These are phyloP conservation scores for Leishmania arabica DNA, from an alignment of 208 protist genomes.

Conservation along the genomic window DNA sequence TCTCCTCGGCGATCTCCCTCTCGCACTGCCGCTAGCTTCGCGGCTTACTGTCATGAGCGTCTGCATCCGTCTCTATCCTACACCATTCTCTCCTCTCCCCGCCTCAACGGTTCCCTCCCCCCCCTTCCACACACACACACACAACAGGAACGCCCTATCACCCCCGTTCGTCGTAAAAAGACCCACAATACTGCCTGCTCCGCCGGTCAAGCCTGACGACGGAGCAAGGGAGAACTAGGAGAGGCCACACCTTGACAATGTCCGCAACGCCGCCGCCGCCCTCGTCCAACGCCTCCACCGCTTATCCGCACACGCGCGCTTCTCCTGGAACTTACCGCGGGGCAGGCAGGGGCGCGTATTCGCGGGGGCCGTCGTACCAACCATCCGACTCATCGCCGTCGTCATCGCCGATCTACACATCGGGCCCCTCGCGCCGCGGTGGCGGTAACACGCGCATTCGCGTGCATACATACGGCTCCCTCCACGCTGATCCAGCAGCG, in stretches of 20 bases:
- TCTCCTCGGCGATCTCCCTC: not conserved
- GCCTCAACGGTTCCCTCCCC: no score
- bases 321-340: not conserved
- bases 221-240: not conserved
- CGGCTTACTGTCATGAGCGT: not conserved
- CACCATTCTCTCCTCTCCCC: not conserved
- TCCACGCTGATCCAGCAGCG: not conserved
- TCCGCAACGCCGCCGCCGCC: slow-evolving; percentile 18
- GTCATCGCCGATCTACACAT: not conserved
- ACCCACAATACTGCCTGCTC: not conserved
- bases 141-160: not conserved
- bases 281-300: not conserved
- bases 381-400: not conserved
- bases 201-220: not conserved
- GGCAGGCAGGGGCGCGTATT: not conserved
- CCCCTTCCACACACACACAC: not conserved
- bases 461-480: not conserved
- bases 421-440: not conserved
- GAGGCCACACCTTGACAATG: not conserved
- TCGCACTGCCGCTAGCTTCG: not conserved
- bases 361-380: not conserved
- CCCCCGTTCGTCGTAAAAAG: not conserved
- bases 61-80: no score
- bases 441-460: not conserved
- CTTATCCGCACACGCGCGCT: not conserved